phyloP scores from a whole-genome alignment of 2,329 filamentous ascomycete genomes.

The Hymenoscyphus infarciens region DNA sequence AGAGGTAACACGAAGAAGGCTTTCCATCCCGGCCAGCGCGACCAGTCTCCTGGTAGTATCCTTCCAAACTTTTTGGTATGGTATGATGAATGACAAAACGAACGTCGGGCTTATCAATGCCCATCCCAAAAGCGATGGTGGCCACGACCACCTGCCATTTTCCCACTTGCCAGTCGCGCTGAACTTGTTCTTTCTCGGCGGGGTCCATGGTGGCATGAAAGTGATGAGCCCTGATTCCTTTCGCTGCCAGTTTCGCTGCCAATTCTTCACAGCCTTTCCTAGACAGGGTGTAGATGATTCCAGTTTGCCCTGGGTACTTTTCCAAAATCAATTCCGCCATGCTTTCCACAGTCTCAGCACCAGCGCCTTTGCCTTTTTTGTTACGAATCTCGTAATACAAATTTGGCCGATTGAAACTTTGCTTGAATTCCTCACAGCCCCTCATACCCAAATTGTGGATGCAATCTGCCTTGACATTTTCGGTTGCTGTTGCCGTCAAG shows the following conservation, averaged over 20 bases:
- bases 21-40: slow-evolving; percentile 89
- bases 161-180: slow-evolving; percentile 79
- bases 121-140: slow-evolving; percentile 98
- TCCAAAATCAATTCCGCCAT: slow-evolving; percentile 64
- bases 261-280: slow-evolving; percentile 78
- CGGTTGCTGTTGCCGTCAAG: slow-evolving; percentile 89
- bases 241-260: slow-evolving; percentile 60
- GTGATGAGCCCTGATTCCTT: slow-evolving; percentile 69
- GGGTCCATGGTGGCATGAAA: slow-evolving; percentile 81
- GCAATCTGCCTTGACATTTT: slow-evolving; percentile 88
- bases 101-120: slow-evolving; percentile 97
- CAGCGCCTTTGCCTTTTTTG: slow-evolving; percentile 61
- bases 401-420: slow-evolving; percentile 97
- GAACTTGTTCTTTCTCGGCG: slow-evolving; percentile 65
- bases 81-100: slow-evolving; percentile 94
- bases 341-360: slow-evolving; percentile 39
- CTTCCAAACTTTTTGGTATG: slow-evolving; percentile 91
- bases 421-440: slow-evolving; percentile 72
- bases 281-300: slow-evolving; percentile 92
- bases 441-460: slow-evolving; percentile 84
- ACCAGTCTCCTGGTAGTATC: slow-evolving; percentile 97
- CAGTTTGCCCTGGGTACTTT: slow-evolving; percentile 68
- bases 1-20: slow-evolving; percentile 84
- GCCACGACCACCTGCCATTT: slow-evolving; percentile 86
- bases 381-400: slow-evolving; percentile 78